Percentiles rank a stretch among this genome's conserved stretches.
Conservation (phyloP, 441 rosid species). For the Theobroma grandiflorum region DNA sequence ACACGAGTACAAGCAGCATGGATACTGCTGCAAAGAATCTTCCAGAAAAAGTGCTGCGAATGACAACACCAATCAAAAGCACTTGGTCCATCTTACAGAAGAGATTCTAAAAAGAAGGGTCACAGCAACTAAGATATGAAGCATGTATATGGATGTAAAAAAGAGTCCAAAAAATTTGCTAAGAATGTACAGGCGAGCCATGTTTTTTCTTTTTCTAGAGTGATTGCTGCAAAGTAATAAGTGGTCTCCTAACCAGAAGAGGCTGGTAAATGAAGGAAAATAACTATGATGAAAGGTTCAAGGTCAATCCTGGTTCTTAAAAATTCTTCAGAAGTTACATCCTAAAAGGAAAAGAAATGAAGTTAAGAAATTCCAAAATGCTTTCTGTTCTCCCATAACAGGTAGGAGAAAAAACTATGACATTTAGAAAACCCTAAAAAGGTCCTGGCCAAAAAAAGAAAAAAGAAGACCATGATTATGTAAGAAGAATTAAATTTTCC, state of each 20-base stretch:
- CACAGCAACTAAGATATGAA: background rate
- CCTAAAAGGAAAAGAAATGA: background rate
- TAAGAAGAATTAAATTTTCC: background rate
- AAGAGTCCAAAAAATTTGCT: background rate
- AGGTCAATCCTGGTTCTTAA: background rate
- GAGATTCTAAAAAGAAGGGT: background rate
- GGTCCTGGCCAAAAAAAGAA: background rate
- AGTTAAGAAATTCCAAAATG: slow-evolving; percentile 13
- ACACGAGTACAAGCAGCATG: slow-evolving; percentile 5
- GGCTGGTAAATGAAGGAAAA: background rate
- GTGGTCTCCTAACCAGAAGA: background rate
- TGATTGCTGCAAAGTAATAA: background rate
- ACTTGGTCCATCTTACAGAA: background rate
- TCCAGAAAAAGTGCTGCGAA: background rate
- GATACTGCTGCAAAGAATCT: background rate
- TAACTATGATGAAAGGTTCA: background rate
- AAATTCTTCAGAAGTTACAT: slow-evolving; percentile 11
- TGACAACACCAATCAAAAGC: background rate
- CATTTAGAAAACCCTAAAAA: background rate
- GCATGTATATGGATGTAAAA: background rate
- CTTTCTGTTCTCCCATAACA: background rate
- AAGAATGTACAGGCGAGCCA: background rate
- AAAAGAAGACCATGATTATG: background rate
- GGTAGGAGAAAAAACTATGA: background rate
- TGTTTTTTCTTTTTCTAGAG: background rate